Evolutionary conservation across 1,284 basidiomycete species (phyloP).

Genomic region (Fomitopsis betulina): DNA sequence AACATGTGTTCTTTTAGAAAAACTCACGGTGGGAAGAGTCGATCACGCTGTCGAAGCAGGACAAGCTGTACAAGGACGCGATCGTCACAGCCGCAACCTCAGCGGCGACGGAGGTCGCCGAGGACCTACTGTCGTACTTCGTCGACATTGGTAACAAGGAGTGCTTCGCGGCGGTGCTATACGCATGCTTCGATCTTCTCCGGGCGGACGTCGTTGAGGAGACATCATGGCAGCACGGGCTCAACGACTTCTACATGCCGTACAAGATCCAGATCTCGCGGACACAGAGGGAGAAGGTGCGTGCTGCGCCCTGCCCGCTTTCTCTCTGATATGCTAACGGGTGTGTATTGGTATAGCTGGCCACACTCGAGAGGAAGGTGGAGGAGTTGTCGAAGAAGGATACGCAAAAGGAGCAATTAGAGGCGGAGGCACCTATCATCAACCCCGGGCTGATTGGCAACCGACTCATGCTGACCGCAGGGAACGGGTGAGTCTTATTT

Average conservation of each 20-base stretch:
- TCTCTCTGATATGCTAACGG: conserved; percentile 4
- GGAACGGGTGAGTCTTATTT: conserved; percentile 52
- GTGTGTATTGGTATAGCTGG: conserved; percentile 41
- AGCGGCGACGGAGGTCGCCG: conserved; percentile 77
- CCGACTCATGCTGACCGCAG: conserved; percentile 60
- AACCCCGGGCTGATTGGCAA: conserved; percentile 66
- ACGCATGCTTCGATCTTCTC: conserved; percentile 90
- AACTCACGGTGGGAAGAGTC: conserved; percentile 94
- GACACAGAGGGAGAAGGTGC: conserved; percentile 63
- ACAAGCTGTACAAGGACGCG: conserved; percentile 95
- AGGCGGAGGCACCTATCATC: conserved; percentile 79
- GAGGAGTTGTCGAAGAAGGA: conserved; percentile 79
- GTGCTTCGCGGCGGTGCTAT: conserved; percentile 90
- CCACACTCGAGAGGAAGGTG: conserved; percentile 78
- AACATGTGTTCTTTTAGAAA: conserved; percentile 53
- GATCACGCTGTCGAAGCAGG: conserved; percentile 90
- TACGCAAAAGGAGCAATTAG: conserved; percentile 81
- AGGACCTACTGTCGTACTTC: conserved; percentile 92
- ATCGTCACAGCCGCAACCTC: conserved; percentile 92
- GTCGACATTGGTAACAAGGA: conserved; percentile 99
- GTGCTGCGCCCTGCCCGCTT: conserved; percentile 16
- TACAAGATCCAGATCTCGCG: conserved; percentile 88
- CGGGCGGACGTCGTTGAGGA: conserved; percentile 92
- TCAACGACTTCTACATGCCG: conserved; percentile 96
- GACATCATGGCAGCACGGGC: conserved; percentile 90